phyloP scores from a whole-genome alignment of 83 land plant species.

The Picea abies region DNA sequence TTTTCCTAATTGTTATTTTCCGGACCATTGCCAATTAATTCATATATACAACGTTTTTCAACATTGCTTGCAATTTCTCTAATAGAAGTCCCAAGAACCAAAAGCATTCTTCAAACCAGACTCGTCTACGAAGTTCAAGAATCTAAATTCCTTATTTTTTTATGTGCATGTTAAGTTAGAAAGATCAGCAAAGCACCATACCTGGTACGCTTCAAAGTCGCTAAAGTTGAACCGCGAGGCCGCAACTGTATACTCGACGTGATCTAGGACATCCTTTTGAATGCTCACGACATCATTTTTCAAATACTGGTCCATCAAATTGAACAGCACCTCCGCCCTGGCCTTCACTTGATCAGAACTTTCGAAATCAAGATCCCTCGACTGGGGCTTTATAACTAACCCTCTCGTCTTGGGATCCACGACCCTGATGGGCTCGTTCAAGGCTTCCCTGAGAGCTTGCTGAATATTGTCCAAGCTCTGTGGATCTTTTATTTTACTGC shows the following conservation, averaged over 20 bases:
- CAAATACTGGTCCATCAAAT: slow-evolving; percentile 76
- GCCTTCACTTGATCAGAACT: slow-evolving; percentile 26
- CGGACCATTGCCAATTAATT: no score
- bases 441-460: slow-evolving; percentile 49
- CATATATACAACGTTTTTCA: no score
- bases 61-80: no score
- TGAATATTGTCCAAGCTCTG: slow-evolving; percentile 39
- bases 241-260: slow-evolving; percentile 81
- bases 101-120: no score
- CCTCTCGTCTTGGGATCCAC: slow-evolving; percentile 16
- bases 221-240: slow-evolving; percentile 73
- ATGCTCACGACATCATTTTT: slow-evolving; percentile 69
- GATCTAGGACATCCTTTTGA: slow-evolving; percentile 71
- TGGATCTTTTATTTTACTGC: slow-evolving; percentile 38
- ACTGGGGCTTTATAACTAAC: slow-evolving; percentile 21
- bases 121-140: no score
- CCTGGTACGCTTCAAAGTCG: slow-evolving; percentile 90
- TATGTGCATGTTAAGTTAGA: no score
- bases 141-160: no score
- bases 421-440: slow-evolving; percentile 19
- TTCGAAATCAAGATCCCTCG: slow-evolving; percentile 9
- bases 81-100: no score
- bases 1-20: no score
- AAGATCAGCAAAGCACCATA: slow-evolving; percentile 17
- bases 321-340: slow-evolving; percentile 54